A percentile compares a stretch with the other conserved stretches of the same genome.
Evolutionary conservation across 179 eudicot genomes (phyloP).

Genomic region (Kewa caespitosa): DNA sequence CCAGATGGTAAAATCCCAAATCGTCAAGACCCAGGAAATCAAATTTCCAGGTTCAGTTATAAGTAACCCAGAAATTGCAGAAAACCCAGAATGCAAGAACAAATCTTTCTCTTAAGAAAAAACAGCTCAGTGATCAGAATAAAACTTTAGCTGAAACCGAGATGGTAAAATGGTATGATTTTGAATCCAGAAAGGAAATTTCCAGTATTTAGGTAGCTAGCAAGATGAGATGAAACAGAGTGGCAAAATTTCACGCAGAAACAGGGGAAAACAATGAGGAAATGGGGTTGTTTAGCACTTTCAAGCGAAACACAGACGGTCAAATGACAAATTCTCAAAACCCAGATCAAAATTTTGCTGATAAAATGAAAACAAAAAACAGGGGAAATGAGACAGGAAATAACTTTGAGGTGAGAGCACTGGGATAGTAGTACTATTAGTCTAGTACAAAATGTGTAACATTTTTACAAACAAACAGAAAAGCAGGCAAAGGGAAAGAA

Average conservation of each 20-base stretch:
- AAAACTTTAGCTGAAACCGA: constrained; percentile 18
- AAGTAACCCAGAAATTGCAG: no score
- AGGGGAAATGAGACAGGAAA: constrained; percentile 5
- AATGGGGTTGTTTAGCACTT: no score
- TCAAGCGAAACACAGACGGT: no score
- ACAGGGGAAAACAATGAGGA: no score
- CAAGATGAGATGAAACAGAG: not conserved
- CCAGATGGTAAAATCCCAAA: no score
- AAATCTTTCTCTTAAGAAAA: not conserved
- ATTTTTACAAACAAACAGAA: not conserved
- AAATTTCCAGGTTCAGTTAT: no score
- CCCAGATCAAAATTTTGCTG: not conserved
- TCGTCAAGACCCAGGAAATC: no score
- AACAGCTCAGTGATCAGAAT: not conserved
- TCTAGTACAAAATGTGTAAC: not conserved
- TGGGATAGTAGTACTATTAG: constrained; percentile 20
- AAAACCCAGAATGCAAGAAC: no score
- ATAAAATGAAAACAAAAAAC: not conserved
- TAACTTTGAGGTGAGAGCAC: constrained; percentile 5
- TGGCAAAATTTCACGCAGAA: no score
- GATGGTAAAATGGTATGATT: constrained; percentile 1
- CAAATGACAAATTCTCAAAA: not conserved
- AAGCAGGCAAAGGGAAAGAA: not conserved
- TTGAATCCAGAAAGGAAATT: constrained; percentile 1
- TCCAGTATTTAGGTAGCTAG: not conserved